phyloP scores from a whole-genome alignment of 75 land plant genomes.

The Sequoia sempervirens region DNA sequence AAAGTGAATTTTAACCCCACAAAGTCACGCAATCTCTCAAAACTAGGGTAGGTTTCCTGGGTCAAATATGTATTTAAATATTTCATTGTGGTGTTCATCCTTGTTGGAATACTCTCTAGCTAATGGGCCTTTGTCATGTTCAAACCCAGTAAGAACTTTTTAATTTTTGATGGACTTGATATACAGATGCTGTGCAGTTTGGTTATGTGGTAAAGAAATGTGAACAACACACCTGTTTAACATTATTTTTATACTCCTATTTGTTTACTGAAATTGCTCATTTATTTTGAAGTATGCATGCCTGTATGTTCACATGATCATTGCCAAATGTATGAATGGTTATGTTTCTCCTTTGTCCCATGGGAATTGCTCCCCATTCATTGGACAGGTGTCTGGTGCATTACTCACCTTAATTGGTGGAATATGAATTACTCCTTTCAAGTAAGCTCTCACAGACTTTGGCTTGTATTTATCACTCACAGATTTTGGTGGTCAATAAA shows the following conservation, averaged over 20 bases:
- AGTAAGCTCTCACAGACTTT: background rate
- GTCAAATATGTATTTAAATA: background rate
- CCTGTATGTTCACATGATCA: background rate
- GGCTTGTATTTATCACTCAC: background rate
- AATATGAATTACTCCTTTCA: background rate
- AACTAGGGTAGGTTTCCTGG: background rate
- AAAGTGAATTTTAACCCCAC: background rate
- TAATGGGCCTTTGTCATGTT: background rate
- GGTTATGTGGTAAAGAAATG: background rate
- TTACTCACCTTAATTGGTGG: background rate
- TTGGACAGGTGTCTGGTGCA: background rate
- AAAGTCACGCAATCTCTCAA: background rate
- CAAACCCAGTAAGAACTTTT: background rate
- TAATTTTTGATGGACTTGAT: background rate
- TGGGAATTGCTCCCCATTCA: background rate
- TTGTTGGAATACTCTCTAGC: background rate
- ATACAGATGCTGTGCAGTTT: background rate
- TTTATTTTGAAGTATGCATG: background rate
- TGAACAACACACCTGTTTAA: background rate
- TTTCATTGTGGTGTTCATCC: background rate
- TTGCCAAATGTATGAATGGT: background rate
- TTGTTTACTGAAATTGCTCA: background rate
- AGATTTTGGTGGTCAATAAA: background rate
- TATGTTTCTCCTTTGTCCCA: background rate
- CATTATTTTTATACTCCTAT: background rate